phyloP scores from a whole-genome alignment of 139 green algal genomes.

The Spirogloea muscicola region DNA sequence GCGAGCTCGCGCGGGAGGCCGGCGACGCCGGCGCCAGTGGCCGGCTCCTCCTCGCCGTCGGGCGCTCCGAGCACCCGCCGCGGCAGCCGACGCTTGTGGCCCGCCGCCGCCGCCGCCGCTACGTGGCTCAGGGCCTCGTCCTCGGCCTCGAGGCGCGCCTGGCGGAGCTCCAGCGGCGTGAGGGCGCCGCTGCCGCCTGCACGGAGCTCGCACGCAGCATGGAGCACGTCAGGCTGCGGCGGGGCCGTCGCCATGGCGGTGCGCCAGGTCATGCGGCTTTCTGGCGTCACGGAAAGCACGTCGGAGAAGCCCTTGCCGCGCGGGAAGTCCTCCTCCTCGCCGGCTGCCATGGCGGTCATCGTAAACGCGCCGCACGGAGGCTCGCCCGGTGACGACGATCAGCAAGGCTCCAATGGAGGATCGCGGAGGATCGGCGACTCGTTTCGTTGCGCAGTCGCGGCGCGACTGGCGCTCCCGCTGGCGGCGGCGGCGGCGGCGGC shows the following conservation, averaged over 20 bases:
- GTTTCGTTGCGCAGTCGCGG: too few species aligned
- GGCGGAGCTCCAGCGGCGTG: constrained; percentile 20
- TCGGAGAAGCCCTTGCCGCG: constrained; percentile 10
- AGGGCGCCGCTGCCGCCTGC: constrained; percentile 13
- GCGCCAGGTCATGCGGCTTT: neutral
- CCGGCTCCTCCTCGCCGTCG: neutral
- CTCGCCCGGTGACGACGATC: neutral
- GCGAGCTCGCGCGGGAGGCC: neutral
- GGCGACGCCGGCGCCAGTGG: neutral
- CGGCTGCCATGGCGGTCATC: neutral
- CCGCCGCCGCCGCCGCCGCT: too few species aligned
- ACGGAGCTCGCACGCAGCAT: neutral
- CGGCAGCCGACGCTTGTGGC: too few species aligned
- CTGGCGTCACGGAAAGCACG: neutral
- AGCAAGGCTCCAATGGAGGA: too few species aligned
- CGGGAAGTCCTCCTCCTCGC: constrained; percentile 38
- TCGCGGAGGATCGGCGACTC: too few species aligned
- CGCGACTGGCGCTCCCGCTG: too few species aligned
- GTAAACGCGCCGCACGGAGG: neutral
- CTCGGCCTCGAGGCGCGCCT: constrained; percentile 32
- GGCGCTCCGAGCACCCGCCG: too few species aligned
- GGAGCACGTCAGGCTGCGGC: too few species aligned
- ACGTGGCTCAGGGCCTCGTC: constrained; percentile 4
- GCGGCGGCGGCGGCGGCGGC: too few species aligned
- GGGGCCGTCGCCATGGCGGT: too few species aligned